Evolutionary conservation across 345 rosid genomes (phyloP), one percentile per base, ranked within the genome.

Genomic region (Kernera saxatilis): DNA sequence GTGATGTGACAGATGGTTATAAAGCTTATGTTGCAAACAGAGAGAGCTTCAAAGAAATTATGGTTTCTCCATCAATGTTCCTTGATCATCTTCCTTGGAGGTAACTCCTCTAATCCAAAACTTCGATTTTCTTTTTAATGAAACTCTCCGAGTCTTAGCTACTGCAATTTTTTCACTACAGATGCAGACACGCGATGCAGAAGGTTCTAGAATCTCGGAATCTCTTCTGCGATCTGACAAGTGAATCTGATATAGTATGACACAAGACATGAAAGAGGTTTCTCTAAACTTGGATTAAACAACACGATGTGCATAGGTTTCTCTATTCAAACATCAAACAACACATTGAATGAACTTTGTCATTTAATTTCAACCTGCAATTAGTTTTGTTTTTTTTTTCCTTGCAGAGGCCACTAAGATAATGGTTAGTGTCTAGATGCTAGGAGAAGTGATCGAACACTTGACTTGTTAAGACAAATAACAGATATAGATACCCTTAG

Each of bases 31-130:
- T 91, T 57, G 86, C 87, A 14, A 81, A 91, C 58, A 82, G 86
- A 79, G 87, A 87, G 72, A 66, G 73, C 74, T 88, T 93, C 53
- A 87, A 76, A 61, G 96, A 91, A 60, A 81, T 93, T 2, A 81
- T 85, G 23, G 96, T 93, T 17, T 89, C 95, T 51, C 91, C 85
- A 64, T 81, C 84, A 39, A 93, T 93, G 99, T 93, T 93, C 75
- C 83, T 91, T 70, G 97, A 91, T 74, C 97, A 93, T 83, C 87
- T 91, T 19, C 98, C 98, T 18, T 91, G 97, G 96, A 93, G 96
- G 97, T 88, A 83, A 40, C 37, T 36, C 74, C 21, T 52, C 14
- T 46, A 11, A 8, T 5, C 9, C 13, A 52, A 48, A 43, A 27
- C 25, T 22, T 69, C 1, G n/a, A 19, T 14, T 19, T 10, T 12